A percentile compares a stretch with the other conserved stretches of the same genome.
phyloP scores from a whole-genome alignment of 257 asterid species.

The Solanum lycopersicoides region DNA sequence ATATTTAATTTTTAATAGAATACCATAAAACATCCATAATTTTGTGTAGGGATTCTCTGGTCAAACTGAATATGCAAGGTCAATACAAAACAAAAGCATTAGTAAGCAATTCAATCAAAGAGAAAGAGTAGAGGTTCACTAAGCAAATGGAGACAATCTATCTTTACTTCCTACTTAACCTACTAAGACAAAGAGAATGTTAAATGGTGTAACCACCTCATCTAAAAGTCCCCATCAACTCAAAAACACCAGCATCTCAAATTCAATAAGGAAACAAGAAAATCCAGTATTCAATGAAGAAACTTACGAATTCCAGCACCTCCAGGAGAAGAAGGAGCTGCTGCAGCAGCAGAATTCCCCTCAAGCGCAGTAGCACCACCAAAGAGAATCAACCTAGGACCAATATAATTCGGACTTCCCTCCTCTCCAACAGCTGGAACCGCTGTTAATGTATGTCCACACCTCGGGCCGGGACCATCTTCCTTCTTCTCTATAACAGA shows the following conservation, averaged over 20 bases:
- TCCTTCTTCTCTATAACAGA: slow-evolving; percentile 79
- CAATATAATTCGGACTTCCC: slow-evolving; percentile 77
- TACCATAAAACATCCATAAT: neutral
- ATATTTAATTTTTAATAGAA: neutral
- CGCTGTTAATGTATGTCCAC: slow-evolving; percentile 96
- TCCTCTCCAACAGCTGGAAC: slow-evolving; percentile 97
- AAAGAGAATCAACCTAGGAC: slow-evolving; percentile 75
- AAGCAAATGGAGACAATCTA: neutral
- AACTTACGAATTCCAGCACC: slow-evolving; percentile 90
- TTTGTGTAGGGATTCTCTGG: neutral
- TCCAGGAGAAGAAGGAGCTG: slow-evolving; percentile 95
- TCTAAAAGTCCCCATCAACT: neutral
- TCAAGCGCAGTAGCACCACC: slow-evolving; percentile 99
- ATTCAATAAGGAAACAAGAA: slow-evolving; percentile 17
- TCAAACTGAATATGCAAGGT: neutral
- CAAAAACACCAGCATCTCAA: slow-evolving; percentile 10
- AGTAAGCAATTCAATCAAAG: neutral
- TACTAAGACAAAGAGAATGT: neutral
- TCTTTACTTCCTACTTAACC: neutral
- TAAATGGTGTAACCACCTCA: neutral
- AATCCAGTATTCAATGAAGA: slow-evolving; percentile 5
- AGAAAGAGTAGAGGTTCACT: neutral
- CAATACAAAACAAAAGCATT: neutral
- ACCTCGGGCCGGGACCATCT: slow-evolving; percentile 97
- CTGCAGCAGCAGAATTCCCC: slow-evolving; percentile 71